Evolutionary conservation across 1,284 basidiomycete genomes (phyloP).

Genomic region (Cryptococcus floricola): DNA sequence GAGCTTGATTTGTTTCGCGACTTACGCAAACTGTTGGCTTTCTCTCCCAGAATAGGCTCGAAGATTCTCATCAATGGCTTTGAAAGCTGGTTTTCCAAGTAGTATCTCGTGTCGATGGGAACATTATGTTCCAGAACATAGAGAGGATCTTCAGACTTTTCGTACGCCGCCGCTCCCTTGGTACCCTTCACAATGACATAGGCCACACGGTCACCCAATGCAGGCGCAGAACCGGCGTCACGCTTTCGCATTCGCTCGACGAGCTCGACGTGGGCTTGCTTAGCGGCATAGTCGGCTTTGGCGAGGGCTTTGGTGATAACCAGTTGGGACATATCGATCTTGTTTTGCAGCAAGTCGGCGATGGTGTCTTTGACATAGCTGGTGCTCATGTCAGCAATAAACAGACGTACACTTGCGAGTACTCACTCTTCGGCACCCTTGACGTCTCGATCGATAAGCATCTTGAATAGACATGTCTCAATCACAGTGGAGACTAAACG

Average conservation of each 20-base stretch:
- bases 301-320: conserved; percentile 95
- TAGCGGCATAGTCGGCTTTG: conserved; percentile 62
- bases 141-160: conserved; percentile 93
- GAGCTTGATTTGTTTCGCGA: conserved; percentile 9
- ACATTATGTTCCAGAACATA: conserved; percentile 95
- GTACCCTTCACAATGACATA: conserved; percentile 96
- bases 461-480: conserved; percentile 91
- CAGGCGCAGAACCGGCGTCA: conserved; percentile 91
- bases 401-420: neutral
- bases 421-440: conserved; percentile 82
- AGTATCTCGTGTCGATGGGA: conserved; percentile 94
- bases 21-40: conserved; percentile 74
- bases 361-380: conserved; percentile 92
- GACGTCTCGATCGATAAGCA: conserved; percentile 90
- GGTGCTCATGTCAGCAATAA: conserved; percentile 6
- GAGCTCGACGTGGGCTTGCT: conserved; percentile 91
- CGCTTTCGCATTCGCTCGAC: conserved; percentile 91
- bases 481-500: conserved; percentile 92
- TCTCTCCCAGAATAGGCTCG: conserved; percentile 92
- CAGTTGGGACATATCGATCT: conserved; percentile 93
- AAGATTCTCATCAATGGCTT: conserved; percentile 95
- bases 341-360: conserved; percentile 88
- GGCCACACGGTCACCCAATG: conserved; percentile 89
- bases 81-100: conserved; percentile 91
- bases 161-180: conserved; percentile 95